These are phyloP conservation scores for Neopestalotiopsis rosae DNA, from an alignment of 2,329 filamentous ascomycete species.

Conservation along the genomic window DNA sequence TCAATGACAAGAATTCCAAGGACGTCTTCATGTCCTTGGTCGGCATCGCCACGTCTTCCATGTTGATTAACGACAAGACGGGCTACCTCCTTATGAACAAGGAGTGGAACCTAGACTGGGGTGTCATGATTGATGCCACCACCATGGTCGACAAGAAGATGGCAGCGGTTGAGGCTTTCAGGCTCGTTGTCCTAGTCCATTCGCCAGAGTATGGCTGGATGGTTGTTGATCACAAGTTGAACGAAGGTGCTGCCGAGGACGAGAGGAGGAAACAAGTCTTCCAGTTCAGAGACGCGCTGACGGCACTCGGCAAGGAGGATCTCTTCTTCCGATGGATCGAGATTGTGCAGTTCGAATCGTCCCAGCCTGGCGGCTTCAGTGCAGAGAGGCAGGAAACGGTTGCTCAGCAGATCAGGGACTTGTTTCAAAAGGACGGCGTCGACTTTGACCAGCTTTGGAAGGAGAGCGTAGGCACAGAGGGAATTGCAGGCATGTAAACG, in stretches of 20 bases:
- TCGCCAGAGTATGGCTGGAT: conserved; percentile 74
- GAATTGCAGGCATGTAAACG: conserved; percentile 13
- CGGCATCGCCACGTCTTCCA: conserved; percentile 70
- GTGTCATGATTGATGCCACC: conserved; percentile 77
- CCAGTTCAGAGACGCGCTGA: conserved; percentile 77
- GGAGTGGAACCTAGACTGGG: conserved; percentile 89
- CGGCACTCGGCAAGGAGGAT: conserved; percentile 80
- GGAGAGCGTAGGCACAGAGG: conserved; percentile 56
- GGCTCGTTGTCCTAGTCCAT: conserved; percentile 72
- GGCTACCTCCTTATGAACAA: conserved; percentile 86
- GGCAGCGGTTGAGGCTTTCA: conserved; percentile 69
- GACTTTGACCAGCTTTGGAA: conserved; percentile 83
- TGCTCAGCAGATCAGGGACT: conserved; percentile 73
- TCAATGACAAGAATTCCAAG: conserved; percentile 51
- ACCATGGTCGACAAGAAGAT: conserved; percentile 69
- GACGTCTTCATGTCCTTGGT: conserved; percentile 68
- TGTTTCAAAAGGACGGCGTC: conserved; percentile 78
- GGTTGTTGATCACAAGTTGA: conserved; percentile 63
- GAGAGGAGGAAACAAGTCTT: conserved; percentile 76
- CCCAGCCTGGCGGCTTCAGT: conserved; percentile 78
- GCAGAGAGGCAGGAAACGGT: conserved; percentile 73
- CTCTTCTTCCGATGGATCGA: conserved; percentile 94
- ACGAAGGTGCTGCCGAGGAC: conserved; percentile 59
- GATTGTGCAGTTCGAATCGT: conserved; percentile 86
- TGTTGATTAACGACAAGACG: conserved; percentile 76